phyloP scores from a whole-genome alignment of 164 flowering plant species.

The Kingdonia uniflora region DNA sequence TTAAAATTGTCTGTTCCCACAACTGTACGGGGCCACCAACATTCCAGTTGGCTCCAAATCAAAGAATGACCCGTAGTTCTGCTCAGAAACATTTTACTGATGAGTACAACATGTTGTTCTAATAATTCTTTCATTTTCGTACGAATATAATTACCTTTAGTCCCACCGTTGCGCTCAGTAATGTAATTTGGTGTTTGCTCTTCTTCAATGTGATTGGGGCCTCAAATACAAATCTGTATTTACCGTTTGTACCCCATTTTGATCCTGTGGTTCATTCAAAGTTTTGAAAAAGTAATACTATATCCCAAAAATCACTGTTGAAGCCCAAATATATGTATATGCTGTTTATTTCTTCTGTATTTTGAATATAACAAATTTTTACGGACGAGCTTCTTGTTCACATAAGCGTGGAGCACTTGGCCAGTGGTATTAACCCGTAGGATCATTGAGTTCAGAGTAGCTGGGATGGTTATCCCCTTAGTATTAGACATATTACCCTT shows the following conservation, averaged over 20 bases:
- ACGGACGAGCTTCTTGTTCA: conserved; percentile 49
- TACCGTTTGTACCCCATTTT: conserved; percentile 22
- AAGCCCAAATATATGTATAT: too few relatives aligned
- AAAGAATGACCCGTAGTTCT: conserved; percentile 49
- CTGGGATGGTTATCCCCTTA: too few relatives aligned
- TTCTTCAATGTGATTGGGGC: conserved; percentile 19
- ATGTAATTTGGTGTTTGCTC: conserved; percentile 33
- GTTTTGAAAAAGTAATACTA: too few relatives aligned
- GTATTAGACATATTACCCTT: too few relatives aligned
- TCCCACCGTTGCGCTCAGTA: conserved; percentile 61
- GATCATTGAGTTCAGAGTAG: too few relatives aligned
- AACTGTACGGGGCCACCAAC: conserved; percentile 36
- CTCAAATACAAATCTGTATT: conserved; percentile 21
- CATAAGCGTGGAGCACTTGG: conserved; percentile 50
- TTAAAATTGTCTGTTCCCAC: conserved; percentile 26
- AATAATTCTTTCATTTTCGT: background rate
- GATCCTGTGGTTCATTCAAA: conserved; percentile 23
- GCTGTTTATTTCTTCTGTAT: too few relatives aligned
- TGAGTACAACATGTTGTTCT: too few relatives aligned
- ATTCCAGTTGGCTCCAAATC: conserved; percentile 39
- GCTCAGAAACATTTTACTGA: background rate
- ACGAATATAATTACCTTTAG: conserved; percentile 16
- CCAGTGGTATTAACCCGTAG: conserved; percentile 49
- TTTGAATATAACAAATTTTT: too few relatives aligned
- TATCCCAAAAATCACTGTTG: too few relatives aligned